Conservation (phyloP, 345 rosid genomes). For the Corchorus olitorius region DNA sequence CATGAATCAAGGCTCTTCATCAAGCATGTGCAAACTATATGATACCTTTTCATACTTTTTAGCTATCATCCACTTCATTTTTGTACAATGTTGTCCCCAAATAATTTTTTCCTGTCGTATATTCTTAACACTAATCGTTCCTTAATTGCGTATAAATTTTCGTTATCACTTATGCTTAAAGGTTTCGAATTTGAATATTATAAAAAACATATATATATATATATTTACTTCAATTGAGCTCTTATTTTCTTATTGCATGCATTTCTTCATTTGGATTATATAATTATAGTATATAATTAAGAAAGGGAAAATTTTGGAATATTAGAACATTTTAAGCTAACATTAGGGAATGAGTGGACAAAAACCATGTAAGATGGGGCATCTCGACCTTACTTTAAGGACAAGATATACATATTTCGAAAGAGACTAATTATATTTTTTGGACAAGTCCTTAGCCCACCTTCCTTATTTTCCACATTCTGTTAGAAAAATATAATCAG, state of each 20-base stretch:
- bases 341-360: not conserved
- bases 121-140: too few species aligned
- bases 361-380: not conserved
- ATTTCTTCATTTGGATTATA: not conserved
- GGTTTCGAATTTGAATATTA: too few species aligned
- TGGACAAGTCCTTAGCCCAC: not conserved
- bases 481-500: not conserved
- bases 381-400: not conserved
- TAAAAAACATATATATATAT: too few species aligned
- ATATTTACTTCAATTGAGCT: too few species aligned
- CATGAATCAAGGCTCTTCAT: not conserved
- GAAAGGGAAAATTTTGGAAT: not conserved
- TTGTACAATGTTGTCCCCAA: not conserved
- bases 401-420: not conserved
- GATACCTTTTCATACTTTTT: not conserved
- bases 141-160: not conserved
- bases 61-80: not conserved
- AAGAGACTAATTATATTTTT: not conserved
- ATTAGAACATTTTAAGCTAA: not conserved
- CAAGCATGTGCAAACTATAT: not conserved
- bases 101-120: not conserved
- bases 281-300: not conserved
- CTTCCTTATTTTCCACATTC: not conserved
- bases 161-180: not conserved
- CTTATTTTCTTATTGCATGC: too few species aligned